Base-by-base conservation (phyloP, 208 protist genomes). In the Acanthamoeba divionensis region DNA sequence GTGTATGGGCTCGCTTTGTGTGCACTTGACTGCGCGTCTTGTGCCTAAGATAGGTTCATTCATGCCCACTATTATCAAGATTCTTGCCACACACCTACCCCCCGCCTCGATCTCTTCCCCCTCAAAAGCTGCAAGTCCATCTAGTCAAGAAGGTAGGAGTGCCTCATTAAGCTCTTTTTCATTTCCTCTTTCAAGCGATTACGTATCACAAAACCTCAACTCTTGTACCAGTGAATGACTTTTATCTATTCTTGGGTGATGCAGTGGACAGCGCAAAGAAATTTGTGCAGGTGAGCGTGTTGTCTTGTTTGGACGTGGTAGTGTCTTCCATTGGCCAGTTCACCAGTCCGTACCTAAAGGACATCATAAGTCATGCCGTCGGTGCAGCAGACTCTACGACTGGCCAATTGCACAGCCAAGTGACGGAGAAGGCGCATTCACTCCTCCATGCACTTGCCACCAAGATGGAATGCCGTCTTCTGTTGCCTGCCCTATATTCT, bases 41-140 rank as follows among this genome's bases (percentile, higher is more conserved):
- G 52, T 60, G 18, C 63, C 73, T 50, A 83, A 83, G 48, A 62
- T 83, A 8, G 38, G 38, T 29, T 52, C 44, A 44, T 75, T 75
- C 66, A 75, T 75, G 66, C 52, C 52, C n/a, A 60, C 52, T n/a
- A 60, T 60, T n/a, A 60, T 60, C 52, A 60, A 60, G n/a, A 60
- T 60, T 24, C 52, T 60, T n/a, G 52, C 18, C 18, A 60, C 52
- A n/a, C n/a, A n/a, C n/a, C n/a, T n/a, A n/a, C n/a, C n/a, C n/a
- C n/a, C n/a, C n/a, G n/a, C n/a, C n/a, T n/a, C n/a, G n/a, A n/a
- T n/a, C n/a, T n/a, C n/a, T n/a, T n/a, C n/a, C n/a, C n/a, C n/a
- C n/a, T n/a, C n/a, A n/a, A n/a, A n/a, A n/a, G n/a, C n/a, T n/a
- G n/a, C n/a, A 21, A 60, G n/a, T 60, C 52, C 21, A 21, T 26